Base-by-base conservation (phyloP, 2,329 filamentous ascomycete genomes). In the Cylindrodendrum hubeiense region DNA sequence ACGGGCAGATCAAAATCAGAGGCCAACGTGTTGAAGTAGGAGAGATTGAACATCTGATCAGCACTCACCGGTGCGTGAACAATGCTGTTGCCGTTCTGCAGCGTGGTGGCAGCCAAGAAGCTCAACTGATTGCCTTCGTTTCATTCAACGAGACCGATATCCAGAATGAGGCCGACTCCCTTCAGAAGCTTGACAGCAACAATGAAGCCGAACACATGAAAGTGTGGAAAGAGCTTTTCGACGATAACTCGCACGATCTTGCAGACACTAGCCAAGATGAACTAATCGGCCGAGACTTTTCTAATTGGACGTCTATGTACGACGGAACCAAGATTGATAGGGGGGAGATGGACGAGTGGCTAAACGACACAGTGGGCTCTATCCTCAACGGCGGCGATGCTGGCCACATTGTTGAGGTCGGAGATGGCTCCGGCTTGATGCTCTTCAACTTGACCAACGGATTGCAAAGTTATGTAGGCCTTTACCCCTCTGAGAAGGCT, bases 301-400 rank as follows among this genome's bases (percentile, higher is more conserved):
- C 63, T 1, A 74, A 71, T 8, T 79, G 77, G 77, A 76, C 67
- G 4, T 79, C 77, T 0, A 76, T 76, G 73, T 78, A 77, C 28
- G 71, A 78, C 30, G 76, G 75, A 5, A 67, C 17, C 0, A 13
- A 63, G 0, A 76, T 78, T 7, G 69, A 74, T 33, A 71, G 67
- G 39, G 56, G 3, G 0, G 74, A 78, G 26, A 78, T 79, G 77
- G 49, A 73, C 2, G 76, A 77, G 50, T 79, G 77, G 77, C 67
- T 79, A 0, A 69, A 76, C 9, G 77, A 78, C 15, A 75, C 75
- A 1, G 72, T 78, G 1, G 17, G 46, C 2, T 60, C 67, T 0
- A 66, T 77, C 0, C 63, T 46, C 10, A 66, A 73, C 4, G 66
- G 63, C 15, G 33, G 26, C 9, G 15, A 6, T 5, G 37, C 63